Conservation (phyloP, 768 basidiomycete genomes). For the Auriculariales sp. region DNA sequence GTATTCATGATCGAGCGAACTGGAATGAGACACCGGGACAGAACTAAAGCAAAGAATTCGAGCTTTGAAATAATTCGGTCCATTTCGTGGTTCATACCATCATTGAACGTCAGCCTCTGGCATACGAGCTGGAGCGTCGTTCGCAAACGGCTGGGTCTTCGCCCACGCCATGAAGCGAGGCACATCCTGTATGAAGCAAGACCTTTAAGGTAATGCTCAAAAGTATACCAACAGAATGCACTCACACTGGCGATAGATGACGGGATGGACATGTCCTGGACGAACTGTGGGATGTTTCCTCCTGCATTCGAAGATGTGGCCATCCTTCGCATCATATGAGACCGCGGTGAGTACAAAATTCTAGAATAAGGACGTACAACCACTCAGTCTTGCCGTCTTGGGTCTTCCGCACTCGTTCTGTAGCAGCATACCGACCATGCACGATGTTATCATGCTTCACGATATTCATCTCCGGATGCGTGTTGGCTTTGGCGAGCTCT, state of each 20-base stretch:
- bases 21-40: too few relatives aligned
- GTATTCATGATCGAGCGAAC: too few relatives aligned
- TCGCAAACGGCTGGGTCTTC: constrained; percentile 12
- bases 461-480: constrained; percentile 35
- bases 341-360: neutral
- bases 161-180: constrained; percentile 60
- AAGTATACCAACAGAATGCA: neutral
- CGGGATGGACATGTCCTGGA: constrained; percentile 46
- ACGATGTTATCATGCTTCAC: constrained; percentile 50
- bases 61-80: too few relatives aligned
- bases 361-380: constrained; percentile 20
- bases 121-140: neutral
- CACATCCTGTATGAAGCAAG: constrained; percentile 37
- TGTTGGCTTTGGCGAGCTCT: constrained; percentile 12
- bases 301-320: constrained; percentile 62
- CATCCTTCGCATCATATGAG: constrained; percentile 25
- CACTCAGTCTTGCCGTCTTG: constrained; percentile 55
- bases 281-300: constrained; percentile 49
- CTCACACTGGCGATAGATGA: constrained; percentile 48
- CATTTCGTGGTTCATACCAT: too few relatives aligned
- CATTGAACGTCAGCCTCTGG: too few relatives aligned
- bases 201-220: neutral
- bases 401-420: constrained; percentile 50
- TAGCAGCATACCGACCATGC: constrained; percentile 53
- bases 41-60: too few relatives aligned